Conservation (phyloP, 2,329 filamentous ascomycete species). For the Xylaria sp. region DNA sequence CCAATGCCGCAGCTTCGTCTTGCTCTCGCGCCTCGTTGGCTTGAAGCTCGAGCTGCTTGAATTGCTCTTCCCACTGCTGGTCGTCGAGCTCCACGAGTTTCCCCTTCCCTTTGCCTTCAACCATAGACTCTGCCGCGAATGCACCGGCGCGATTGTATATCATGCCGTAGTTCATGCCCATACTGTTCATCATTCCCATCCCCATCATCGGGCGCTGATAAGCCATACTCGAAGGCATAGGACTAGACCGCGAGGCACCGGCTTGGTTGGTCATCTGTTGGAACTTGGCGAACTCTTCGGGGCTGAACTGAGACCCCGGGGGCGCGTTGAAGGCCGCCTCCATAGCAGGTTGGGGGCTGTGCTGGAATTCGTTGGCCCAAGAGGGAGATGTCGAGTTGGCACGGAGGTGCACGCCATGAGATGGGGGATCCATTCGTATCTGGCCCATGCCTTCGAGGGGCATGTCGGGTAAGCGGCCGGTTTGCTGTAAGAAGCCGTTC, state of each 20-base stretch:
- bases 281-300: slow-evolving; percentile 89
- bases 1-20: slow-evolving; percentile 77
- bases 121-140: slow-evolving; percentile 22
- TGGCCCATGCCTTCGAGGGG: slow-evolving; percentile 59
- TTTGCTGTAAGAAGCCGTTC: slow-evolving; percentile 90
- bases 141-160: slow-evolving; percentile 57
- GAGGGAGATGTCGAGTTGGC: slow-evolving; percentile 65
- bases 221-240: slow-evolving; percentile 65
- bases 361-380: slow-evolving; percentile 64
- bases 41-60: slow-evolving; percentile 75
- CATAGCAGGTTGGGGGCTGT: slow-evolving; percentile 70
- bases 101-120: slow-evolving; percentile 77
- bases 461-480: slow-evolving; percentile 67
- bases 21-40: slow-evolving; percentile 61
- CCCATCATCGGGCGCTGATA: slow-evolving; percentile 72
- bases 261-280: slow-evolving; percentile 75
- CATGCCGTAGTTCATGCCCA: slow-evolving; percentile 63
- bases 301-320: slow-evolving; percentile 72
- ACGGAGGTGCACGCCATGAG: slow-evolving; percentile 64
- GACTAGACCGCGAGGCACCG: slow-evolving; percentile 63
- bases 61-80: slow-evolving; percentile 94
- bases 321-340: slow-evolving; percentile 74
- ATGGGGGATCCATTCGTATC: slow-evolving; percentile 59
- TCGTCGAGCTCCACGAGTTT: slow-evolving; percentile 96
- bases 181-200: slow-evolving; percentile 59